Conservation (phyloP, 305 asterid genomes). For the Fraxinus ornus region DNA sequence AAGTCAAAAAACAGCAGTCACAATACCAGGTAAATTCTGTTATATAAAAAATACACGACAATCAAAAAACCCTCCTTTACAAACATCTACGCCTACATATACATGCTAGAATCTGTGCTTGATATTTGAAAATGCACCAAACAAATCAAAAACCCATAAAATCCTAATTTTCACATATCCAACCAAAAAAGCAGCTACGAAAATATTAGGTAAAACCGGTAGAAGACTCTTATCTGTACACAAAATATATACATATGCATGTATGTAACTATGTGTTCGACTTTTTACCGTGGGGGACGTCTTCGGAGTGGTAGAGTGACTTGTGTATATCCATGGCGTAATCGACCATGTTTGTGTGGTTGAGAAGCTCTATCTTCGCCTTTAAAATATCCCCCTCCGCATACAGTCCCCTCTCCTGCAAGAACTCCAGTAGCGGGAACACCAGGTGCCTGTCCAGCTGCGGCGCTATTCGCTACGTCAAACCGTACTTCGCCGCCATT, state of each 20-base stretch:
- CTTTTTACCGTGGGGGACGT: constrained; percentile 67
- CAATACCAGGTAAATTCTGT: background rate
- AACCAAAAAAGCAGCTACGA: background rate
- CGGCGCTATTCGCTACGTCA: constrained; percentile 80
- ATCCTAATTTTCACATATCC: background rate
- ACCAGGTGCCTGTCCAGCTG: constrained; percentile 80
- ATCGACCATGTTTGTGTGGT: constrained; percentile 91
- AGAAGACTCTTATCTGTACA: background rate
- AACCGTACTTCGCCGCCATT: constrained; percentile 76
- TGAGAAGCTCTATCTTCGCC: constrained; percentile 80
- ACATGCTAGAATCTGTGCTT: background rate
- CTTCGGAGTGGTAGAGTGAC: constrained; percentile 69
- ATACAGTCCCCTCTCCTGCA: constrained; percentile 72
- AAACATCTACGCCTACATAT: background rate
- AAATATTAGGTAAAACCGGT: background rate
- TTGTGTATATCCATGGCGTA: constrained; percentile 88
- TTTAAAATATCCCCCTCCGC: constrained; percentile 68
- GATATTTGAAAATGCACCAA: background rate
- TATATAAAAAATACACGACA: background rate
- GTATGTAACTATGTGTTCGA: background rate
- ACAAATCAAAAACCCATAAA: background rate
- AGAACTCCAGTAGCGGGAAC: constrained; percentile 79
- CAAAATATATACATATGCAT: background rate
- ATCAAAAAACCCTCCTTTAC: background rate
- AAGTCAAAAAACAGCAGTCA: background rate